Evolutionary conservation across 2,329 filamentous ascomycete species (phyloP), one percentile per base, ranked within the genome.

Genomic region (Nemania abortiva): DNA sequence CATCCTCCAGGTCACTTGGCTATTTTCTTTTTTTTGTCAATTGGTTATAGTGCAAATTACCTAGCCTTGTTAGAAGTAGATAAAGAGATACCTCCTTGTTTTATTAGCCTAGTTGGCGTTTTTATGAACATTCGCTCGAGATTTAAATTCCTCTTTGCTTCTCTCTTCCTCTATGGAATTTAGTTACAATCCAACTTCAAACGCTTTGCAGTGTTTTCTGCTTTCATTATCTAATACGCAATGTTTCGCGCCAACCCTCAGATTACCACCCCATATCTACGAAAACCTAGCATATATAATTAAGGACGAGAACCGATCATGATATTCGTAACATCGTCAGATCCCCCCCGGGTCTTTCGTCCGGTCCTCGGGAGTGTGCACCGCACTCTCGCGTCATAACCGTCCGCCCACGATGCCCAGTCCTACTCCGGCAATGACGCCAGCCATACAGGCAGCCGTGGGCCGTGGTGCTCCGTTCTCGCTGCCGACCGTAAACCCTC

Each of bases 341-440:
- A 15, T 52, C 20, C 65, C 37, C 45, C 15, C 29, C 37, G 31
- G 15, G 31, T 13, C 15, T 13, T 4, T 27, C 18, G 18, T 1
- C 34, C 18, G 49, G 15, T 56, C 4, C 10, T 18, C 1, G 47
- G 7, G 11, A 1, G 20, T 18, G 7, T 10, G 47, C 11, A 42
- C 15, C 39, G 22, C 39, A 18, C 49, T 42, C 18, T 31, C 9
- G 22, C 45, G 53, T 64, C 62, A 78, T 62, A 78, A 68, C 18
- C 73, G 71, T 18, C 65, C 74, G 2, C 77, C 76, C 50, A 78
- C 27, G 10, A 78, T 68, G n/a, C 77, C 77, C n/a, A 79, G 29
- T 2, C 77, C 77, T 39, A 79, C 74, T 2, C 78, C 77, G 1
- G 77, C 78, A 18, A 78, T 70, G 29, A 79, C 68, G 1, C 74